Evolutionary conservation across 768 basidiomycete species (phyloP).

Genomic region (Auricularia cornea): DNA sequence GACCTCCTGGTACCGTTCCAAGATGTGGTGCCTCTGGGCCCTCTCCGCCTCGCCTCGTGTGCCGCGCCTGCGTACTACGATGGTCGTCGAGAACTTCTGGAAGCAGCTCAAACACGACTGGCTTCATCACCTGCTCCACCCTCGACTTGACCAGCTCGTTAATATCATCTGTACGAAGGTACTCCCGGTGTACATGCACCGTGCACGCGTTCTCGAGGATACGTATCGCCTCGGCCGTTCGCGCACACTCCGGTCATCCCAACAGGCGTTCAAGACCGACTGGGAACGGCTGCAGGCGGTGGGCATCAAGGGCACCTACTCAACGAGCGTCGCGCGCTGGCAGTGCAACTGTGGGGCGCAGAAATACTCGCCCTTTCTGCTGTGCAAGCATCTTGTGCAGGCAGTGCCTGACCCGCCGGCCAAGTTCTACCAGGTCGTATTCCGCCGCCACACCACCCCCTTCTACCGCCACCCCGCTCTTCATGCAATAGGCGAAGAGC

Average conservation of each 20-base stretch:
- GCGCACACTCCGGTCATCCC: constrained; percentile 16
- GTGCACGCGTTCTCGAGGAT: constrained; percentile 10
- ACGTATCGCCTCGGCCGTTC: constrained; percentile 14
- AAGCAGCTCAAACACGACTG: constrained; percentile 23
- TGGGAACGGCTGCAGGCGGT: constrained; percentile 13
- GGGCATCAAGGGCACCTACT: constrained; percentile 14
- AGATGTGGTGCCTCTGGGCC: constrained; percentile 28
- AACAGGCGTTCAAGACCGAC: constrained; percentile 17
- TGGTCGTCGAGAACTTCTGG: constrained; percentile 28
- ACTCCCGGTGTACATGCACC: constrained; percentile 16
- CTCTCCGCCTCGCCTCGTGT: constrained; percentile 17
- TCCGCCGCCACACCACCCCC: constrained; percentile 14
- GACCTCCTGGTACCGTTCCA: constrained; percentile 26
- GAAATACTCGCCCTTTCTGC: constrained; percentile 19
- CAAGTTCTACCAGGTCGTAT: constrained; percentile 15
- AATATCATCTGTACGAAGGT: constrained; percentile 23
- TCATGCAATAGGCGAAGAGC: neutral
- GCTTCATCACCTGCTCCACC: constrained; percentile 18
- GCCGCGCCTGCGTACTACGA: constrained; percentile 21
- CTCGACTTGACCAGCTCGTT: constrained; percentile 25
- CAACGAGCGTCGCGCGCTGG: constrained; percentile 15
- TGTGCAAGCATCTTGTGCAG: constrained; percentile 30
- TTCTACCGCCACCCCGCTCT: constrained; percentile 18
- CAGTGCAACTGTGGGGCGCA: constrained; percentile 23
- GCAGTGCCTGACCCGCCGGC: constrained; percentile 11